Evolutionary conservation across 345 rosid genomes (phyloP).

Genomic region (Brassica carinata): DNA sequence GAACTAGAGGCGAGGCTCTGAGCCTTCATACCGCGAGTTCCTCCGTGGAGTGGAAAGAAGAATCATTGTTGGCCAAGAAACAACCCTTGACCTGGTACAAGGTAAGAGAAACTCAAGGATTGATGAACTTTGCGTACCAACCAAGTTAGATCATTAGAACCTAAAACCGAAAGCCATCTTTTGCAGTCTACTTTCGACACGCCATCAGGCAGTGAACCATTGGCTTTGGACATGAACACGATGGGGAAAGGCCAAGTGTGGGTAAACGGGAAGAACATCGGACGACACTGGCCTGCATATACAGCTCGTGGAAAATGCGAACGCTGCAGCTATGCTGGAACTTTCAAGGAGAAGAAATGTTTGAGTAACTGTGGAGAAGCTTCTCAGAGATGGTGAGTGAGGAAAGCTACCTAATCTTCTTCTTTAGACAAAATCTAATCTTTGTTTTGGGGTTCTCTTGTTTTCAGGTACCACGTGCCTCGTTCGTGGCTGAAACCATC

Average conservation of each 20-base stretch:
- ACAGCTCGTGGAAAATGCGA: constrained; percentile 31
- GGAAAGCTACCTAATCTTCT: neutral
- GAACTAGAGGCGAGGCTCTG: constrained; percentile 76
- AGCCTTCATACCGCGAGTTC: constrained; percentile 48
- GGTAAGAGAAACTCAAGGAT: constrained; percentile 46
- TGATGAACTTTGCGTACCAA: constrained; percentile 4
- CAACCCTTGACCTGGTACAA: constrained; percentile 79
- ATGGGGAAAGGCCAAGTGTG: constrained; percentile 42
- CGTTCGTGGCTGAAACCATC: constrained; percentile 88
- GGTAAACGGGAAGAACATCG: constrained; percentile 37
- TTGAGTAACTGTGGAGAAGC: constrained; percentile 77
- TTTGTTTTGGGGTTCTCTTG: neutral
- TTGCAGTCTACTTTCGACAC: constrained; percentile 36
- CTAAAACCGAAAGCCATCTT: no score
- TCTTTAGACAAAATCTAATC: neutral
- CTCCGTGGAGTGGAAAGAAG: constrained; percentile 59
- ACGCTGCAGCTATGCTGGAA: constrained; percentile 33
- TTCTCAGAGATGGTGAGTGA: constrained; percentile 85
- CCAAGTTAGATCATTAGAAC: neutral
- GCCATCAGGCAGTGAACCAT: constrained; percentile 30
- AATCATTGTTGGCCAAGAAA: constrained; percentile 41
- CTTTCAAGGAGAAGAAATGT: constrained; percentile 33
- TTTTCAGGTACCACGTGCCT: constrained; percentile 85
- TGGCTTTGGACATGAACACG: constrained; percentile 40
- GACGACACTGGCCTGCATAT: constrained; percentile 40